Conservation (phyloP, 176 grass and related monocot species). For the Tillandsia fasciculata region DNA sequence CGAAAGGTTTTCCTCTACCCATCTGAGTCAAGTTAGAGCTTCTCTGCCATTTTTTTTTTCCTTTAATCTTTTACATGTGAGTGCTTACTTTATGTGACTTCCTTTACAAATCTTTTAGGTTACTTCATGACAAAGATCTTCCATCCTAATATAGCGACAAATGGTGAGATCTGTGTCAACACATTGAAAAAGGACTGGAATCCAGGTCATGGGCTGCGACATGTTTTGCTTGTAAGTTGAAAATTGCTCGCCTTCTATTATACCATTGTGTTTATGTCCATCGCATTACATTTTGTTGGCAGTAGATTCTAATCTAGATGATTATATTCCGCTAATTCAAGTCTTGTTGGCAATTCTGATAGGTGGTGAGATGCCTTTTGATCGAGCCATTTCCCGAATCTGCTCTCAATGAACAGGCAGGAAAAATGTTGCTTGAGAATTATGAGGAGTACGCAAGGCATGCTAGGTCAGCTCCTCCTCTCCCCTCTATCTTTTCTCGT, state of each 20-base stretch:
- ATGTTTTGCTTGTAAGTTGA: conserved; percentile 70
- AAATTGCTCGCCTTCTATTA: not conserved
- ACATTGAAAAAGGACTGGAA: conserved; percentile 95
- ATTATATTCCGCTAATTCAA: not conserved
- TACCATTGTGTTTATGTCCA: not conserved
- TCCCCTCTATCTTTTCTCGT: not conserved
- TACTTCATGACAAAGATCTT: conserved; percentile 95
- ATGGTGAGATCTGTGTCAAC: conserved; percentile 94
- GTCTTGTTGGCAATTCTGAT: conserved; percentile 8
- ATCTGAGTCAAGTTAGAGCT: not conserved
- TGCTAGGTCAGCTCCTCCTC: conserved; percentile 51
- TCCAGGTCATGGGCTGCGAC: conserved; percentile 76
- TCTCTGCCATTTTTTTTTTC: not conserved
- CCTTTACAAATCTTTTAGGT: conserved; percentile 32
- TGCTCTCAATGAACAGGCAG: conserved; percentile 89
- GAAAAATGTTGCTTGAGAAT: conserved; percentile 86
- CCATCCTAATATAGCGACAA: conserved; percentile 87
- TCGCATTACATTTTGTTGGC: too few relatives aligned
- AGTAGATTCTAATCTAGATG: not conserved
- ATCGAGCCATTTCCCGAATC: conserved; percentile 96
- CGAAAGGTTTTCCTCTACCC: conserved; percentile 43
- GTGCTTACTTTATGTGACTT: conserved; percentile 8
- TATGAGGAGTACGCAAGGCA: conserved; percentile 75
- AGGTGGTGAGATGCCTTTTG: conserved; percentile 89
- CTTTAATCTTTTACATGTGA: not conserved